These are phyloP conservation scores for Lepidium aucheri DNA, from an alignment of 345 rosid genomes.

Conservation along the genomic window DNA sequence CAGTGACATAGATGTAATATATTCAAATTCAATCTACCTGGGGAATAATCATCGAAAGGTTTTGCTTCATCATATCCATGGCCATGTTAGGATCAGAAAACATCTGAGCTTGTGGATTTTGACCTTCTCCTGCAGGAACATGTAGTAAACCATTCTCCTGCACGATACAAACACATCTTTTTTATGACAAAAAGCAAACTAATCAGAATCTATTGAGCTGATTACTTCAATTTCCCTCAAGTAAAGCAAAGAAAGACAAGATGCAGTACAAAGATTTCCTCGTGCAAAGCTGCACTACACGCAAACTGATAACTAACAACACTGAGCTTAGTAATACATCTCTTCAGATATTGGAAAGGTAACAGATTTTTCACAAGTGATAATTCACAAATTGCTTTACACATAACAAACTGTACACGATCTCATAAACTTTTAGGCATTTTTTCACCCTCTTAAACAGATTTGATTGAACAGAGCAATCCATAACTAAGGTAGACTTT, in stretches of 20 bases:
- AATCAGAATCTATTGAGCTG: background rate
- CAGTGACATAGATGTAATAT: background rate
- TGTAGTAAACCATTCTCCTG: constrained; percentile 88
- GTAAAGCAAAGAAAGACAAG: background rate
- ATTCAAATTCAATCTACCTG: constrained; percentile 46
- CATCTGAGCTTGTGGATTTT: constrained; percentile 95
- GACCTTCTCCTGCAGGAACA: constrained; percentile 81
- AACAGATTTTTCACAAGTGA: background rate
- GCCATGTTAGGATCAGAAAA: constrained; percentile 99
- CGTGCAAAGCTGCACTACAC: background rate
- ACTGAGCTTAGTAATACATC: background rate
- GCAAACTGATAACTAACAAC: background rate
- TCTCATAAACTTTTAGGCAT: background rate
- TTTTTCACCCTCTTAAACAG: background rate
- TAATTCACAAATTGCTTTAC: background rate
- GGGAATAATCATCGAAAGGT: constrained; percentile 97
- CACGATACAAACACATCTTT: background rate
- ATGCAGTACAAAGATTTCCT: background rate
- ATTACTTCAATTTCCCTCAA: background rate
- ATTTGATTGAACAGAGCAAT: background rate
- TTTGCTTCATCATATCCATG: constrained; percentile 99
- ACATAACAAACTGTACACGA: too few species aligned
- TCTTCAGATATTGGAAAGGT: background rate
- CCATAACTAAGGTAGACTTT: background rate
- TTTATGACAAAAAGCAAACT: background rate